These are phyloP conservation scores for Peronospora belbahrii DNA, from an alignment of 352 stramenopile species.

Conservation along the genomic window DNA sequence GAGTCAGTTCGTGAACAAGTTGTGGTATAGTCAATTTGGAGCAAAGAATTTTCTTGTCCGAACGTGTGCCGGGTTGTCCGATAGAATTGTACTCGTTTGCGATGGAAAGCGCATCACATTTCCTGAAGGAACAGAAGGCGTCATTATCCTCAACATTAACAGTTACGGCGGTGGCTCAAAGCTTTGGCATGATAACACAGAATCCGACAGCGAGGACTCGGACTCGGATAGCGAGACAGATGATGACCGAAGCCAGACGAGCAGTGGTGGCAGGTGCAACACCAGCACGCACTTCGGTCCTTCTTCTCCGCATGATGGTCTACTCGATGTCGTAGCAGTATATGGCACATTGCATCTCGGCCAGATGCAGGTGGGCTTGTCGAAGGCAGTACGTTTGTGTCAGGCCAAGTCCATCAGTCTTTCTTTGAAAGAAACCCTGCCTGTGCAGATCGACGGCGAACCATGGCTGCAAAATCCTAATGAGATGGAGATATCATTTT, in stretches of 20 bases:
- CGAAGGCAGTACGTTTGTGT: slow-evolving; percentile 68
- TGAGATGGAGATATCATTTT: slow-evolving; percentile 74
- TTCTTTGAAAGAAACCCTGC: slow-evolving; percentile 50
- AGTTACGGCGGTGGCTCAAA: slow-evolving; percentile 82
- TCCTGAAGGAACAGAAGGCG: slow-evolving; percentile 67
- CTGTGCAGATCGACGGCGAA: slow-evolving; percentile 93
- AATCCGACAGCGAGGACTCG: slow-evolving; percentile 51
- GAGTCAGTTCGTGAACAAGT: slow-evolving; percentile 87
- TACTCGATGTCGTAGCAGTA: slow-evolving; percentile 90
- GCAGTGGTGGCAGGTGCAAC: slow-evolving; percentile 20
- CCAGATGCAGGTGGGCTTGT: slow-evolving; percentile 89
- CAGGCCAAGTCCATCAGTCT: slow-evolving; percentile 61
- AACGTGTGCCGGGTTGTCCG: slow-evolving; percentile 65
- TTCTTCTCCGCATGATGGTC: slow-evolving; percentile 82
- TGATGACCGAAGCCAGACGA: slow-evolving; percentile 25
- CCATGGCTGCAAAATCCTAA: slow-evolving; percentile 87
- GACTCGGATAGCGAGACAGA: slow-evolving; percentile 37
- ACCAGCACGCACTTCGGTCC: slow-evolving; percentile 30
- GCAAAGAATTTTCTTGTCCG: slow-evolving; percentile 84
- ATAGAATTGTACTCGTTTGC: slow-evolving; percentile 73
- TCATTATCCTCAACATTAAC: slow-evolving; percentile 88
- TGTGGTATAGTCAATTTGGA: slow-evolving; percentile 87
- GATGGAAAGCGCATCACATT: slow-evolving; percentile 67
- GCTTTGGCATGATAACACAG: slow-evolving; percentile 77
- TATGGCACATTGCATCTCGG: slow-evolving; percentile 91